Evolutionary conservation across 495 filamentous ascomycete species (phyloP).

Genomic region (Astrothelium macrocarpum): DNA sequence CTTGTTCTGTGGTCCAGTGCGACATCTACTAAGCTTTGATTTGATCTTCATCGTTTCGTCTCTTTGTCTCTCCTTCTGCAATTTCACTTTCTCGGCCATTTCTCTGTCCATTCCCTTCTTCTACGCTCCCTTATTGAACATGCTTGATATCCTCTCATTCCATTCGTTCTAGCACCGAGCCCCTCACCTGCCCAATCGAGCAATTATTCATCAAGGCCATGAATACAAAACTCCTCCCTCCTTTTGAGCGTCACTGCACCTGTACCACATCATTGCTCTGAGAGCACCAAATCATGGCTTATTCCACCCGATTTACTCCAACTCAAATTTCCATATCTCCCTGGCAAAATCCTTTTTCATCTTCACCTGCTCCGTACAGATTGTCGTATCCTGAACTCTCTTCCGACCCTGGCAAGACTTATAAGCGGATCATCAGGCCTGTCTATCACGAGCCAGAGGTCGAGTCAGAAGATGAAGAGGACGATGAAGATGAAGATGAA

Average conservation of each 20-base stretch:
- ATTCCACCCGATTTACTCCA: not conserved
- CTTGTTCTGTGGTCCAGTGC: slow-evolving; percentile 3
- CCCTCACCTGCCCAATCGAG: not conserved
- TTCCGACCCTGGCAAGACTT: not conserved
- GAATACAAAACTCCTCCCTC: not conserved
- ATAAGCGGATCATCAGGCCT: not conserved
- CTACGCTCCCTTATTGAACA: not conserved
- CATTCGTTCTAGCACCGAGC: not conserved
- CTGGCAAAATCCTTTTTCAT: not conserved
- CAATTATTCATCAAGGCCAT: not conserved
- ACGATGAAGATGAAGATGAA: not conserved
- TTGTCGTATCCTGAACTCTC: not conserved
- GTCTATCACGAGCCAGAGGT: not conserved
- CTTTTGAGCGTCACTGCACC: not conserved
- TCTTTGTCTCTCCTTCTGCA: not conserved
- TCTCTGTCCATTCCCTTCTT: not conserved
- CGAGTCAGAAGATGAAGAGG: not conserved
- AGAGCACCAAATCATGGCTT: not conserved
- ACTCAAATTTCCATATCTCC: slow-evolving; percentile 1
- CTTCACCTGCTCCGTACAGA: not conserved
- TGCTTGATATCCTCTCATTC: not conserved
- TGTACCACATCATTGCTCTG: not conserved
- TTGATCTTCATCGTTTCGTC: not conserved
- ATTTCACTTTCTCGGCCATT: slow-evolving; percentile 1
- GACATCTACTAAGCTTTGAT: slow-evolving; percentile 4